Base-by-base conservation (phyloP, 108 stramenopile genomes). In the Cyclotella baltica region DNA sequence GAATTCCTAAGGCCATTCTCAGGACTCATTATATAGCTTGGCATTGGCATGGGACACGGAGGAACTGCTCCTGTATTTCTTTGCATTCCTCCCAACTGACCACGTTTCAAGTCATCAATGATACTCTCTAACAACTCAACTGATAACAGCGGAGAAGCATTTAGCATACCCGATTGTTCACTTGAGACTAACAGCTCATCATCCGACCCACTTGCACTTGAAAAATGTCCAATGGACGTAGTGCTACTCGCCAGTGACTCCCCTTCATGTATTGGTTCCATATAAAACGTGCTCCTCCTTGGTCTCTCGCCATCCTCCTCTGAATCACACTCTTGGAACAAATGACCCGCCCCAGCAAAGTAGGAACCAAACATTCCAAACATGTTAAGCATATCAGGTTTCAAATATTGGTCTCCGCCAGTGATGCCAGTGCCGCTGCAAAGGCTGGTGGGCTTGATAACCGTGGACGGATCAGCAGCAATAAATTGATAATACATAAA, bases 401-500 rank as follows among this genome's bases (percentile, higher is more conserved):
- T 40, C 46, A 80, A 69, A 59, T 75, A 80, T 11, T 80, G 66
- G 20, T 61, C 28, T 27, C 57, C 47, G 11, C 74, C 68, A 15
- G 67, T 75, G 38, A 80, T 80, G 23, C 79, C 79, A 13, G 79
- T 80, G 13, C 79, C 79, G 36, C 65, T 68, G 28, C 79, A 80
- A 23, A 80, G 22, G 10, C 65, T 68, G 34, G 79, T 80, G 4
- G 79, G 79, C 20, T 65, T 58, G 18, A 80, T 80, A 23, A 50
- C 35, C 18, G 40, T 62, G 23, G 65, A 29, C 27, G 56, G 34
- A 69, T 80, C 79, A 18, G 67, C 79, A 29, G 79, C 73, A n/a
- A 75, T 62, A 16, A 73, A 59, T 48, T 80, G 79, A 52, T 75
- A 80, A 73, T 73, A 80, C 74, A 80, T 61, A 62, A 48, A 80